Percentiles rank a stretch among this genome's conserved stretches.
These are phyloP conservation scores for Cutaneotrichosporon cyanovorans DNA, from an alignment of 1,284 basidiomycete species.

Conservation along the genomic window DNA sequence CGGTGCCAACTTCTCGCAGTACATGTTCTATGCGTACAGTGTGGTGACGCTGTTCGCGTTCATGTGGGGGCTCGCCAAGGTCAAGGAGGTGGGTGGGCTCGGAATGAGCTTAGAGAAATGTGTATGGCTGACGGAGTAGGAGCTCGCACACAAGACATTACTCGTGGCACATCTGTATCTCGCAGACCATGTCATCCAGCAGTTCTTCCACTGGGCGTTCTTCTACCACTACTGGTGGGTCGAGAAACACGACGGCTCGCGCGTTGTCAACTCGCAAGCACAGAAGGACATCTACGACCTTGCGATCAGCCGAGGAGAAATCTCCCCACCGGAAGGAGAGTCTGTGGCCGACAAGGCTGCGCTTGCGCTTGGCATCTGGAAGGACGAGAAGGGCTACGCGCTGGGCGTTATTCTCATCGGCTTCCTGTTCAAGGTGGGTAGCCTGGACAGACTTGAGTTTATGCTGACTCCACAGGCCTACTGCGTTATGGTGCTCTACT, in stretches of 20 bases:
- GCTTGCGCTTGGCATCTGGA: conserved; percentile 75
- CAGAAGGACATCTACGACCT: conserved; percentile 68
- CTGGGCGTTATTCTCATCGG: conserved; percentile 64
- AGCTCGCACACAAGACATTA: conserved; percentile 72
- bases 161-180: conserved; percentile 89
- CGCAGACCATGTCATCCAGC: conserved; percentile 86
- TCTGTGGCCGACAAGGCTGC: conserved; percentile 48
- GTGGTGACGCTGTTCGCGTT: conserved; percentile 71
- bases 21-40: conserved; percentile 89
- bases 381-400: conserved; percentile 77
- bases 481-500: conserved; percentile 84
- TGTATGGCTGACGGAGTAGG: conserved; percentile 50
- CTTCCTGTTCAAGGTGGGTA: conserved; percentile 78
- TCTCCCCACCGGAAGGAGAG: conserved; percentile 26
- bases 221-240: conserved; percentile 82
- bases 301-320: conserved; percentile 39
- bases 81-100: conserved; percentile 63
- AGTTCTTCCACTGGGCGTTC: conserved; percentile 85
- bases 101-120: neutral
- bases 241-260: conserved; percentile 80
- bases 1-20: conserved; percentile 80
- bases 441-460: neutral
- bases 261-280: conserved; percentile 70
- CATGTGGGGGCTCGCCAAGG: conserved; percentile 77
- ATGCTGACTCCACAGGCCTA: conserved; percentile 62